Base-by-base conservation (phyloP, 192 early-diverging fungal genomes). In the Backusella australiensis region DNA sequence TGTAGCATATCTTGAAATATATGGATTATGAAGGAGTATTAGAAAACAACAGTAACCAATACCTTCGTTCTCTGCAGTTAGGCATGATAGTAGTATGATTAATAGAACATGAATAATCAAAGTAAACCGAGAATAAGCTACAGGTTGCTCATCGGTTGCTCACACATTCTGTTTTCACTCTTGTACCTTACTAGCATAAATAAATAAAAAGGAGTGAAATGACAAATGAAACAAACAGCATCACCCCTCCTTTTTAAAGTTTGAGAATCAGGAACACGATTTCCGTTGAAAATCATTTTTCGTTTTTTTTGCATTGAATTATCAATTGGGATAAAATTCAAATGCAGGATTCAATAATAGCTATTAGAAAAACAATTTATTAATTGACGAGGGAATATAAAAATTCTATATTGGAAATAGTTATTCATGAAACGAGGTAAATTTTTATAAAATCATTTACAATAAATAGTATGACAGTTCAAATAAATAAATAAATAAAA, bases 261-360 rank as follows among this genome's bases (percentile, higher is more conserved):
- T 29, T 63, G 56, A 63, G 23, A 63, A 63, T 63, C 56, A 63
- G 56, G 56, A 63, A 63, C 56, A 63, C 29, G 26, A 63, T 29
- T 63, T 63, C 1, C 56, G 2, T 63, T 26, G 56, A 12, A 59
- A 26, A 59, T 23, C 7, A 53, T 6, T 29, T 26, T 52, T 12
- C 9, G 19, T 19, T 32, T 19, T 3, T 3, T 63, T 59, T 59
- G 56, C 56, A 59, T 21, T 59, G 3, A 59, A 26, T 59, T 59
- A 59, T 59, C 21, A 59, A 59, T 26, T 26, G 23, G 26, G n/a
- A 59, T 21, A 11, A 8, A 63, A 0, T 49, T 49, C 38, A 38
- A 38, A 59, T 59, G 56, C 56, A 59, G 23, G 56, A 3, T 59
- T 38, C 8, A 7, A 53, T 53, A 21, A 23, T 56, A 56, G 53